Evolutionary conservation across 257 asterid genomes (phyloP).

Genomic region (Misopates orontium): DNA sequence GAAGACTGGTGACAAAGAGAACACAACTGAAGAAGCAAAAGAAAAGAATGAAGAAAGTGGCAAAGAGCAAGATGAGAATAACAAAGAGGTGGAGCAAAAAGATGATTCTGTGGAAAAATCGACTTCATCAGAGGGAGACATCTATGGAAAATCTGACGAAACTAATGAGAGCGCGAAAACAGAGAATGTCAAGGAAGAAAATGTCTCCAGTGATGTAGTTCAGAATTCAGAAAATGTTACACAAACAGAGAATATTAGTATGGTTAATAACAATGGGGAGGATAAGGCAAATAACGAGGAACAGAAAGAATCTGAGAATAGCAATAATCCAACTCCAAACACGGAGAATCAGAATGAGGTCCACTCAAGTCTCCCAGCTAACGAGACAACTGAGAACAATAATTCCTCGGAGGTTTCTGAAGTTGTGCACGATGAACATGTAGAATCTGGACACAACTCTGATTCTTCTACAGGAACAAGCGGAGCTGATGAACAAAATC

Average conservation of each 20-base stretch:
- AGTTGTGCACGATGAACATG: slow-evolving; percentile 4
- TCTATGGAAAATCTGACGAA: slow-evolving; percentile 31
- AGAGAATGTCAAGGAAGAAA: slow-evolving; percentile 29
- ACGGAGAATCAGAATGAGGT: slow-evolving; percentile 23
- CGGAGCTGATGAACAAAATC: slow-evolving; percentile 30
- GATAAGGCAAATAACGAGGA: slow-evolving; percentile 32
- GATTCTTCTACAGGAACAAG: slow-evolving; percentile 32
- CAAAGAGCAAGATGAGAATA: slow-evolving; percentile 30
- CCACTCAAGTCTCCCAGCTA: slow-evolving; percentile 26
- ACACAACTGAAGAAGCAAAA: slow-evolving; percentile 21
- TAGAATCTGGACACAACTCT: slow-evolving; percentile 22
- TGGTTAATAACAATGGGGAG: slow-evolving; percentile 24
- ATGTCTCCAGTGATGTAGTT: slow-evolving; percentile 22
- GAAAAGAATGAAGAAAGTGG: slow-evolving; percentile 31
- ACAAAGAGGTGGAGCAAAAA: slow-evolving; percentile 33
- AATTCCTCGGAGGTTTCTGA: slow-evolving; percentile 7
- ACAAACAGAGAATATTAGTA: slow-evolving; percentile 32
- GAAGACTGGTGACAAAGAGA: not conserved
- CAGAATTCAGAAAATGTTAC: slow-evolving; percentile 34
- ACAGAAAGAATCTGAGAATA: slow-evolving; percentile 27
- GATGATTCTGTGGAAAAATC: slow-evolving; percentile 33
- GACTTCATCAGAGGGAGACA: slow-evolving; percentile 35
- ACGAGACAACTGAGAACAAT: slow-evolving; percentile 29
- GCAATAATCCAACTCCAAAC: slow-evolving; percentile 20
- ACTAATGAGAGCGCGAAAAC: slow-evolving; percentile 31